Evolutionary conservation across 768 basidiomycete species (phyloP).

Genomic region (Dioszegia hungarica): DNA sequence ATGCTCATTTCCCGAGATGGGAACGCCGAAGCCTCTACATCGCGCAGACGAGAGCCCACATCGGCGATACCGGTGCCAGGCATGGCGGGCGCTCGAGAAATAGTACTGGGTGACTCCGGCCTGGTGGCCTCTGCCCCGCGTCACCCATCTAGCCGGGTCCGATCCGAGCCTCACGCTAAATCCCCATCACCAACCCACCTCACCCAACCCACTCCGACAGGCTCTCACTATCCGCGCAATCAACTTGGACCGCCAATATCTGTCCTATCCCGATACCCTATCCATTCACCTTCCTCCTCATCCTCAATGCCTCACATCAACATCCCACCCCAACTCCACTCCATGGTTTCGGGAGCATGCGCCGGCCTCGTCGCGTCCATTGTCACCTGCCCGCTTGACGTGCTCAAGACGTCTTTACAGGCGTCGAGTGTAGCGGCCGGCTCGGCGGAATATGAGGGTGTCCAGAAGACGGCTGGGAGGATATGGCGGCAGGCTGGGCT

Average conservation of each 20-base stretch:
- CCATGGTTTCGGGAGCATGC: conserved; percentile 74
- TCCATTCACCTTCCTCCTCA: conserved; percentile 2
- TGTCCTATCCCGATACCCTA: background rate
- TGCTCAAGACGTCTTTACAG: conserved; percentile 94
- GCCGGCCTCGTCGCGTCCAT: conserved; percentile 88
- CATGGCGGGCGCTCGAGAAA: no score
- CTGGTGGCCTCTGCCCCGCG: no score
- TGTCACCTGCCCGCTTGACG: conserved; percentile 94
- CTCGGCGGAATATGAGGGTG: conserved; percentile 69
- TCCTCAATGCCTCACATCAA: background rate
- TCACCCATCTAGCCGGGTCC: no score
- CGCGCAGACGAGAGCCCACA: background rate
- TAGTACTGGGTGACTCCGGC: no score
- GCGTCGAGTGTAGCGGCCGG: conserved; percentile 75
- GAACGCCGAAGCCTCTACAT: conserved; percentile 25
- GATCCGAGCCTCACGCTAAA: no score
- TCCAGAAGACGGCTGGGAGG: conserved; percentile 59
- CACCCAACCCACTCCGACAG: background rate
- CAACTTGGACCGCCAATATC: background rate
- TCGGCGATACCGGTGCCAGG: no score
- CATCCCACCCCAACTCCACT: conserved; percentile 41
- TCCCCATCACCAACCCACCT: no score
- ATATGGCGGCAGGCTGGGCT: conserved; percentile 68
- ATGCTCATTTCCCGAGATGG: conserved; percentile 21
- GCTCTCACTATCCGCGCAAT: no score